Percentiles rank a stretch among this genome's conserved stretches.
These are phyloP conservation scores for Capsicum baccatum DNA, from an alignment of 257 asterid species.

Conservation along the genomic window DNA sequence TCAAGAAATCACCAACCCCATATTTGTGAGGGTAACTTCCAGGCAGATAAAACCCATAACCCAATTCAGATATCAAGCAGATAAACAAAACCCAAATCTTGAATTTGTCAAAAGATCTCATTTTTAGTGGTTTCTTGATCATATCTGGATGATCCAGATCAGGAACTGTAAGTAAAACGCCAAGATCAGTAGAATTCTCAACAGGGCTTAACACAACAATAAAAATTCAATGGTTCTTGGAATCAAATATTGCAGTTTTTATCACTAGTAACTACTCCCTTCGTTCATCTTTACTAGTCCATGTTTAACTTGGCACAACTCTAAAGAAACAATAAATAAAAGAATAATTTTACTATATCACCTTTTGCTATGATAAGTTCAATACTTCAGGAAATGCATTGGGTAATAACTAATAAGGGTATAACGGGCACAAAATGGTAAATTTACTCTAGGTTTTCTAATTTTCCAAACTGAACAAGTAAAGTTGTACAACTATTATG, in stretches of 20 bases:
- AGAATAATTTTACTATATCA: no score
- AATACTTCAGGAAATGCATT: no score
- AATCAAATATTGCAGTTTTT: background rate
- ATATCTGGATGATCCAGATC: constrained; percentile 70
- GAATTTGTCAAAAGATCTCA: constrained; percentile 56
- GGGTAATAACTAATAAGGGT: no score
- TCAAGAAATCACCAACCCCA: constrained; percentile 71
- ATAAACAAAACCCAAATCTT: constrained; percentile 67
- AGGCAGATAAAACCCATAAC: constrained; percentile 84
- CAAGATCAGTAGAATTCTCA: constrained; percentile 35
- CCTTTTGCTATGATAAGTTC: no score
- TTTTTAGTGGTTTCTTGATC: constrained; percentile 46
- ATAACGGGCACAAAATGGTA: no score
- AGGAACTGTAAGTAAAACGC: constrained; percentile 34
- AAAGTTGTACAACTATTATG: no score
- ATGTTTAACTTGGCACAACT: no score
- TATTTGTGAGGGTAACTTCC: constrained; percentile 89
- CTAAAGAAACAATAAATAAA: no score
- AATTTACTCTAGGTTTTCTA: no score
- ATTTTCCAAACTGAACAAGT: no score
- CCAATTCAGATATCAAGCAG: constrained; percentile 49
- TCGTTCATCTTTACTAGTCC: no score
- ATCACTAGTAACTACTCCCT: no score
- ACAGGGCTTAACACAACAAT: background rate
- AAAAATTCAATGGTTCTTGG: background rate